A percentile compares a stretch with the other conserved stretches of the same genome.
These are phyloP conservation scores for Amanita pallidorosea DNA, from an alignment of 768 basidiomycete species.

Conservation along the genomic window DNA sequence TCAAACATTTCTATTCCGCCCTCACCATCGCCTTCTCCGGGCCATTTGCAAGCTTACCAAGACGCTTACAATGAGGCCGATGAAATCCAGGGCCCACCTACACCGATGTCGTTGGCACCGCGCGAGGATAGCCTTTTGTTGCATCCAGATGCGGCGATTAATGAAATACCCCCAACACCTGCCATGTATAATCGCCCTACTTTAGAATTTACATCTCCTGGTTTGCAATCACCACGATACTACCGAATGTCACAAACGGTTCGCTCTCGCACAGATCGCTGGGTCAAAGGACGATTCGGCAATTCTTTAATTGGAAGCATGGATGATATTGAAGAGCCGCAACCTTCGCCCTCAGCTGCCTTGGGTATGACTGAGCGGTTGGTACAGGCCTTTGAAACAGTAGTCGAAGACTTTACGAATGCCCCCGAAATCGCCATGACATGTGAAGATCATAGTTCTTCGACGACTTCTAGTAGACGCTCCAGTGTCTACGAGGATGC, in stretches of 20 bases:
- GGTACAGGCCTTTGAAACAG: slow-evolving; percentile 31
- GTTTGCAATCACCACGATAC: slow-evolving; percentile 20
- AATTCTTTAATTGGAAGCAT: slow-evolving; percentile 13
- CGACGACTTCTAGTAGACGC: background rate
- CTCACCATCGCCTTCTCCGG: slow-evolving; percentile 22
- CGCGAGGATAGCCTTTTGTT: slow-evolving; percentile 3
- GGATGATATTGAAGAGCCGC: slow-evolving; percentile 8
- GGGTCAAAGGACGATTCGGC: slow-evolving; percentile 46
- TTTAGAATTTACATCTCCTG: slow-evolving; percentile 9
- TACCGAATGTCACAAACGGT: slow-evolving; percentile 39
- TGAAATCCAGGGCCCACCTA: background rate
- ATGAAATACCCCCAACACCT: background rate
- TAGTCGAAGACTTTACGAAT: slow-evolving; percentile 28
- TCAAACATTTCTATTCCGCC: slow-evolving; percentile 25
- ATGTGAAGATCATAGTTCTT: background rate
- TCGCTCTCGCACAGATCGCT: slow-evolving; percentile 45
- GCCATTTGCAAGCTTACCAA: background rate
- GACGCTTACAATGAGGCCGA: background rate
- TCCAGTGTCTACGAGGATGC: slow-evolving; percentile 5
- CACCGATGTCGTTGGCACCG: slow-evolving; percentile 4
- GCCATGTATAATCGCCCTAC: slow-evolving; percentile 1
- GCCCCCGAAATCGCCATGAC: background rate
- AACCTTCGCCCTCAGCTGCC: slow-evolving; percentile 7
- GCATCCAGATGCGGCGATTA: background rate
- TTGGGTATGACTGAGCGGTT: slow-evolving; percentile 28